Conservation (phyloP, 495 filamentous ascomycete species). For the Hyaloscypha hepaticicola region DNA sequence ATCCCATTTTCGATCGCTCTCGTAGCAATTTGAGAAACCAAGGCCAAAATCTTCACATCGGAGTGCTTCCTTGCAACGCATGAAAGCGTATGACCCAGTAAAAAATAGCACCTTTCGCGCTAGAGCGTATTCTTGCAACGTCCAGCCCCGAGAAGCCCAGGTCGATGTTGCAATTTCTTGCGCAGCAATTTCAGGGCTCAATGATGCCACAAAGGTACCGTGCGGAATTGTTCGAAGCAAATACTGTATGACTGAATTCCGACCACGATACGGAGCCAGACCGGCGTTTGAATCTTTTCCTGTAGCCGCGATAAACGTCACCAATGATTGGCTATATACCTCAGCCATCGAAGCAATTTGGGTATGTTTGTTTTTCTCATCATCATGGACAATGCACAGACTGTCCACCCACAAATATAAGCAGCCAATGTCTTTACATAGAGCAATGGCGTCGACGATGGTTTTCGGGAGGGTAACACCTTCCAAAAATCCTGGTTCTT, state of each 20-base stretch:
- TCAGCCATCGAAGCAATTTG: slow-evolving; percentile 6
- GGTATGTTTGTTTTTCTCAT: slow-evolving; percentile 9
- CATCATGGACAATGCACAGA: slow-evolving; percentile 35
- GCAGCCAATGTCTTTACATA: slow-evolving; percentile 21
- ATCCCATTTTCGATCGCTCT: neutral
- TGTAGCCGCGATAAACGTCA: slow-evolving; percentile 5
- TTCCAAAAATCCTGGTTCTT: slow-evolving; percentile 6
- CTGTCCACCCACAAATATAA: slow-evolving; percentile 36
- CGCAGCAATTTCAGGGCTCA: slow-evolving; percentile 7
- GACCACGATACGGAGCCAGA: neutral
- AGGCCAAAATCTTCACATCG: slow-evolving; percentile 3
- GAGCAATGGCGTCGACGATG: slow-evolving; percentile 29
- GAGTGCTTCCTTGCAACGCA: neutral
- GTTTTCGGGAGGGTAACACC: slow-evolving; percentile 22
- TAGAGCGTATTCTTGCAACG: neutral
- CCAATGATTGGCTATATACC: neutral
- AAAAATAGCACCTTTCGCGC: neutral
- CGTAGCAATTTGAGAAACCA: neutral
- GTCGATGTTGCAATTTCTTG: neutral
- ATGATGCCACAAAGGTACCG: neutral
- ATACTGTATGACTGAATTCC: neutral
- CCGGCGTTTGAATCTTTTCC: slow-evolving; percentile 8
- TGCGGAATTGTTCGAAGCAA: neutral
- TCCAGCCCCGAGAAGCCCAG: slow-evolving; percentile 1
- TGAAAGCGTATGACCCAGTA: neutral